Base-by-base conservation (phyloP, 345 rosid species). In the Hibiscus tridactylites region DNA sequence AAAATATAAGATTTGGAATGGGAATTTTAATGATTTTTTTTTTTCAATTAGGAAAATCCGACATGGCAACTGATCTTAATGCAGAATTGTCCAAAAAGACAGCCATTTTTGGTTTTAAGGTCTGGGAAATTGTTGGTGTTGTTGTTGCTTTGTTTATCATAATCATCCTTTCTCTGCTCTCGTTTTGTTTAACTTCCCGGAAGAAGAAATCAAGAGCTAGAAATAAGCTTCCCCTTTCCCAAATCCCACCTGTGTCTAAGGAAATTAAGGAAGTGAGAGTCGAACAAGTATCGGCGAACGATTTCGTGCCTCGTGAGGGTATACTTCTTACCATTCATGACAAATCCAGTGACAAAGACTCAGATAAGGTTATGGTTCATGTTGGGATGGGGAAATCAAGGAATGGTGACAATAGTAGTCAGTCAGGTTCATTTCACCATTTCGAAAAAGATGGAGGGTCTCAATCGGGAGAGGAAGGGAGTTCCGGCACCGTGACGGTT, bases 261-360 rank as follows among this genome's bases (percentile, higher is more conserved):
- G 98, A 94, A 81, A 94, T 94, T 68, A 91, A 89, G 84, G 98
- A 94, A 75, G 96, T 91, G 21, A 81, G 89, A 50, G 90, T 91
- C 75, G 97, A 94, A 75, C 96, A 90, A 71, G 83, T 85, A 17
- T 82, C 93, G n/a, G 59, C 81, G 3, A 80, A 77, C 76, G 85
- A 89, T 72, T 90, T 91, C 76, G 85, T 78, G 62, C 96, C 93
- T 10, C 79, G 75, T 37, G 91, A 88, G 46, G 92, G 96, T 17
- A 85, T 88, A 66, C 91, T 90, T 61, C 86, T 88, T 26, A 85
- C 87, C 42, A 88, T 90, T 78, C 91, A 86, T 65, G 95, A 88
- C 68, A 88, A 88, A 66, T 74, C 85, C 35, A 84, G 82, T 16
- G 91, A 88, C 59, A 83, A 85, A 72, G 96, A 85, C 49, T 88